Evolutionary conservation across 805 yeast species (phyloP).

Genomic region (Tetrapisispora iriomotensis): DNA sequence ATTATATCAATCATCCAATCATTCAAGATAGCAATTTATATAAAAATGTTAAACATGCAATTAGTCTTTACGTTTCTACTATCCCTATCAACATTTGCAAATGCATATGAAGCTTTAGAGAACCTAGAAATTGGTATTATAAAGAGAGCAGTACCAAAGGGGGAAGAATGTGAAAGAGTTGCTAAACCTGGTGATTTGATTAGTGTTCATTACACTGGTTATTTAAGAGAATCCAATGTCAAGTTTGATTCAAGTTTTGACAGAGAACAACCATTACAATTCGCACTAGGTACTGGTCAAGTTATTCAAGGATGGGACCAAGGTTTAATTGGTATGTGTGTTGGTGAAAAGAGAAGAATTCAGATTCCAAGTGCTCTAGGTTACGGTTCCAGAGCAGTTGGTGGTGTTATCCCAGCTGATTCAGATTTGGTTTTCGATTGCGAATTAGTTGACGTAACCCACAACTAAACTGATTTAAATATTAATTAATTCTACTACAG

Average conservation of each 20-base stretch:
- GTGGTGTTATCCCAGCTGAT: constrained; percentile 68
- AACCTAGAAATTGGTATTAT: constrained; percentile 34
- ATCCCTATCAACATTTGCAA: not conserved
- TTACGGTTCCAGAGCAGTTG: constrained; percentile 70
- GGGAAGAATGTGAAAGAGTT: constrained; percentile 42
- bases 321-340: constrained; percentile 74
- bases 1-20: no score
- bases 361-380: constrained; percentile 71
- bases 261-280: constrained; percentile 59
- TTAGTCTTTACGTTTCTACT: not conserved
- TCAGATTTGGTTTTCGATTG: constrained; percentile 46
- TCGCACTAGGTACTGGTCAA: constrained; percentile 65
- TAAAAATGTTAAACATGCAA: not conserved
- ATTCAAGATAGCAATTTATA: not conserved
- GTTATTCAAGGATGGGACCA: constrained; percentile 90
- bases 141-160: constrained; percentile 36
- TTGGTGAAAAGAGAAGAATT: constrained; percentile 76
- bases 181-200: constrained; percentile 60
- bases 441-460: constrained; percentile 14
- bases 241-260: constrained; percentile 65
- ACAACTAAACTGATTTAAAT: not conserved
- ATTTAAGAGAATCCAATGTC: constrained; percentile 48
- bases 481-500: not conserved
- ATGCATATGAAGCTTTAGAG: constrained; percentile 8
- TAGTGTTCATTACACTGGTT: constrained; percentile 73